Evolutionary conservation across 129 eudicot genomes (phyloP), one percentile per base, ranked within the genome.

Genomic region (Helianthus annuus): DNA sequence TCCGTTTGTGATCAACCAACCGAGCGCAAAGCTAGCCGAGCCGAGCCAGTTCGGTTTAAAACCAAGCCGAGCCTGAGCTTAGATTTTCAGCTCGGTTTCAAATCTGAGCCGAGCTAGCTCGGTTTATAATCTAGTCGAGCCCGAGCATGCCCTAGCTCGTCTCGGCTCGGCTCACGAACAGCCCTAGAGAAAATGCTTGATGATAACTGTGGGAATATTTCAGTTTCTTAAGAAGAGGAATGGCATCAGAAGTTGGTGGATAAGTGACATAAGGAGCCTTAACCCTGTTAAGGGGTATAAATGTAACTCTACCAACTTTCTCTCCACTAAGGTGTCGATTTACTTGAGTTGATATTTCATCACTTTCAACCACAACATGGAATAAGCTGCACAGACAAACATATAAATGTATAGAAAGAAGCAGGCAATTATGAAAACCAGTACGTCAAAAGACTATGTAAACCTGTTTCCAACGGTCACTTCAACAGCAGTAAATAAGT

Each of bases 381-480:
- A 88, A 95, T 76, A 95, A 85, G 85, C 99, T 95, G 99, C 74
- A 76, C 10, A 81, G 36, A 51, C 19, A 51, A 51, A 51, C 19
- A 51, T 13, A 51, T 14, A 51, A 51, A 40, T 7, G 45, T 17
- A 7, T 13, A n/a, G 22, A 61, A n/a, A n/a, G n/a, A n/a, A n/a
- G n/a, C n/a, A n/a, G n/a, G n/a, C n/a, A n/a, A n/a, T n/a, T n/a
- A n/a, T n/a, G n/a, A n/a, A n/a, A n/a, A n/a, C n/a, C n/a, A n/a
- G n/a, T n/a, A n/a, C n/a, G n/a, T n/a, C n/a, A n/a, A n/a, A n/a
- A n/a, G n/a, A n/a, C n/a, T n/a, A n/a, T n/a, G 22, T 38, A 62
- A 38, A 38, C 99, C 99, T 95, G 84, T 91, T 95, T 79, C 97
- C 97, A 79, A 91, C 99, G 56, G 99, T 95, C 19, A 95, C 97